Evolutionary conservation across 306 rosid genomes (phyloP).

Genomic region (Begonia masoniana): DNA sequence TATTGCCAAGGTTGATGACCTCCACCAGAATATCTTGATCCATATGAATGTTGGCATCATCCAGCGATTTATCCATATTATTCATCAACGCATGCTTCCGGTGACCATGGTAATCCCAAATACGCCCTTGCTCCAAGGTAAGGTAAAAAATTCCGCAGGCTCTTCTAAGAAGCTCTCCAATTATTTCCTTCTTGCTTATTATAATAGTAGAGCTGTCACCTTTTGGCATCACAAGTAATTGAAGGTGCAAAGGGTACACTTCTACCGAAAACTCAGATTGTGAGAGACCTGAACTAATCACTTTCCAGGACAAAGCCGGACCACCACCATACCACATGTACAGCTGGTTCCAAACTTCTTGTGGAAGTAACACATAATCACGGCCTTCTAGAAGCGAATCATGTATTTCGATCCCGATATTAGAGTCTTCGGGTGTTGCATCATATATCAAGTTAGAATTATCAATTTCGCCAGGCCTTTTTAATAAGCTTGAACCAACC

Average conservation of each 20-base stretch:
- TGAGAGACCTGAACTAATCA: conserved; percentile 77
- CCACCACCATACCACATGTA: conserved; percentile 88
- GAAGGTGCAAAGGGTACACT: conserved; percentile 94
- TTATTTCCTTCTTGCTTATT: conserved; percentile 98
- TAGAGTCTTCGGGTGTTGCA: conserved; percentile 44
- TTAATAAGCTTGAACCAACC: conserved; percentile 40
- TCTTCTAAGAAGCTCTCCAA: conserved; percentile 76
- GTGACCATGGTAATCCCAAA: conserved; percentile 92
- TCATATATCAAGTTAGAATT: conserved; percentile 77
- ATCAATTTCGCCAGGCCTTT: conserved; percentile 74
- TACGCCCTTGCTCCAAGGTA: conserved; percentile 68
- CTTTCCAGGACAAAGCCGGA: conserved; percentile 73
- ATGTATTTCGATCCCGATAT: conserved; percentile 41
- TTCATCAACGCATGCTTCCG: conserved; percentile 80
- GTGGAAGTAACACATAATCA: conserved; percentile 90
- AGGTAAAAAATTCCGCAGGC: conserved; percentile 91
- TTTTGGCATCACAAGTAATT: conserved; percentile 65
- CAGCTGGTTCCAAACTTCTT: conserved; percentile 80
- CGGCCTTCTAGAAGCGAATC: conserved; percentile 91
- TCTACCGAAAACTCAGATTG: conserved; percentile 83
- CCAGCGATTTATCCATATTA: conserved; percentile 91
- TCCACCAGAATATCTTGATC: conserved; percentile 98
- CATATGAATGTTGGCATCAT: conserved; percentile 96
- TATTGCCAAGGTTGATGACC: conserved; percentile 53
- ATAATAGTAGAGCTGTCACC: conserved; percentile 55